These are phyloP conservation scores for Naegleria fowleri DNA, from an alignment of 208 protist species.

Conservation along the genomic window DNA sequence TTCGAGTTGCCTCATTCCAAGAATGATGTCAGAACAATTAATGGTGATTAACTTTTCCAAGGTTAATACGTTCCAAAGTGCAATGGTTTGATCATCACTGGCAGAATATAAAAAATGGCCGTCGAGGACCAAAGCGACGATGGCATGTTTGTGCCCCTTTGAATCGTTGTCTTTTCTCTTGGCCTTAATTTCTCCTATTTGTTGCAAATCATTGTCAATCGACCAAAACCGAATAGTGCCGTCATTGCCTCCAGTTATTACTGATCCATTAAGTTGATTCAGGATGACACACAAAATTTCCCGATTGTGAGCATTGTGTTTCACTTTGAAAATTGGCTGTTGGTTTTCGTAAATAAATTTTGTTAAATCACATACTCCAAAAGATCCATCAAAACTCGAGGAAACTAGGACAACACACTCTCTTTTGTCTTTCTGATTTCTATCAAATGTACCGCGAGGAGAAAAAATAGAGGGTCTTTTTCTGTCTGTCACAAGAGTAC, in stretches of 20 bases:
- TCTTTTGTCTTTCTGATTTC: neutral
- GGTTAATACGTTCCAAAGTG: neutral
- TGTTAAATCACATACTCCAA: neutral
- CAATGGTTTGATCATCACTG: neutral
- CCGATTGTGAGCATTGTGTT: neutral
- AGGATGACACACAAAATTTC: neutral
- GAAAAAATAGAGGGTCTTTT: neutral
- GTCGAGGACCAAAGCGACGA: neutral
- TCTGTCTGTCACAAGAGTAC: neutral
- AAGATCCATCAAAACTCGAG: neutral
- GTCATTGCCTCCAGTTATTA: neutral
- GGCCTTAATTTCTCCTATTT: neutral
- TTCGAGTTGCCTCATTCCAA: neutral
- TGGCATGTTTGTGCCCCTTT: neutral
- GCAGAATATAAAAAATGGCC: neutral
- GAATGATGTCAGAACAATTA: too few species aligned
- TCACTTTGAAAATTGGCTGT: neutral
- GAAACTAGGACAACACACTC: neutral
- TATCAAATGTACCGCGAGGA: neutral
- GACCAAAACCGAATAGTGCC: constrained; percentile 10
- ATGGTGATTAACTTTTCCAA: neutral
- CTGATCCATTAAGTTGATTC: neutral
- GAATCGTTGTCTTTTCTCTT: neutral
- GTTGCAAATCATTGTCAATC: neutral
- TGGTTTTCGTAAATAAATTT: neutral